These are phyloP conservation scores for Spiraea crenata DNA, from an alignment of 331 rosid species.

Conservation along the genomic window DNA sequence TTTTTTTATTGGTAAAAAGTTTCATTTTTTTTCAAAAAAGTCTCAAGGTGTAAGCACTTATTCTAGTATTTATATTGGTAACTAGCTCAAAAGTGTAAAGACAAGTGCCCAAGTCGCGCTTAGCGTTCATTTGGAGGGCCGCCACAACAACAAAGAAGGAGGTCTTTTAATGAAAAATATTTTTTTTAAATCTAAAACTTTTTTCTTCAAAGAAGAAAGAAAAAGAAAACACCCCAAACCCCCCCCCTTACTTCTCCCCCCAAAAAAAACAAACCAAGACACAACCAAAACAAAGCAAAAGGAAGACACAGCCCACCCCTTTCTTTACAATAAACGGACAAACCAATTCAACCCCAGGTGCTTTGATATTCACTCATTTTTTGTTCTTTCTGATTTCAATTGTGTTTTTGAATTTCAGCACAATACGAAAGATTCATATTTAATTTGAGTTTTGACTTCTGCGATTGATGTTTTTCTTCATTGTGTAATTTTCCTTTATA, in stretches of 20 bases:
- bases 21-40: not conserved
- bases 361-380: not conserved
- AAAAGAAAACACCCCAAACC: too few relatives aligned
- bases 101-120: not conserved
- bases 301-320: too few relatives aligned
- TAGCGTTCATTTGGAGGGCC: not conserved
- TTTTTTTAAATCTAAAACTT: not conserved
- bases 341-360: constrained; percentile 48
- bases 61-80: not conserved
- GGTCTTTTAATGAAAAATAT: not conserved
- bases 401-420: not conserved
- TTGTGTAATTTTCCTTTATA: not conserved
- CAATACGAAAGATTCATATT: not conserved
- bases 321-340: too few relatives aligned
- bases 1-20: not conserved
- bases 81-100: not conserved
- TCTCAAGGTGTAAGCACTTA: not conserved
- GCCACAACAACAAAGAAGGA: not conserved
- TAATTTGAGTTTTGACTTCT: not conserved
- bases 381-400: not conserved
- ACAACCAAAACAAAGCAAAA: too few relatives aligned
- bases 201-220: constrained; percentile 55
- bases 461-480: not conserved
- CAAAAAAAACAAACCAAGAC: too few relatives aligned
- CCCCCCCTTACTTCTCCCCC: too few relatives aligned